Base-by-base conservation (phyloP, 768 basidiomycete genomes). In the Lactifluus piperatus region DNA sequence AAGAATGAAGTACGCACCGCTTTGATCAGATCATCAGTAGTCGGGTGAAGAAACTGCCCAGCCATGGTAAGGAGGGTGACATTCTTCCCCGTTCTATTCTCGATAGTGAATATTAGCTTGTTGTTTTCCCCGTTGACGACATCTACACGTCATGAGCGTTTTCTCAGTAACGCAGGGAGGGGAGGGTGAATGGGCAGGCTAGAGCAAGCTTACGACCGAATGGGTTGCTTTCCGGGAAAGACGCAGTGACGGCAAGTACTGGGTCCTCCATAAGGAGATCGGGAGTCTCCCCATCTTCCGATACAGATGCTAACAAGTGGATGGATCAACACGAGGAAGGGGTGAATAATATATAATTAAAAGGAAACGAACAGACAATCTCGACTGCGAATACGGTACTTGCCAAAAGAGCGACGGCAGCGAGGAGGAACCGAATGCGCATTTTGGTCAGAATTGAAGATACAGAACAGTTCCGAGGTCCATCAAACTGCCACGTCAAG, bases 41-140 rank as follows among this genome's bases (percentile, higher is more conserved):
- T 81, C 5, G 85, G 77, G 64, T 88, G 73, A 62, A 82, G 80
- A 65, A 92, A 74, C 36, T 87, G 84, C 44, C 86, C 89, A 53
- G 80, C 78, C 58, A 88, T 76, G 65, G 72, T 78, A 60, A 82
- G 69, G 18, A 92, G 73, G 2, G 87, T 88, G 50, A 87, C 76
- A 62, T 91, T 88, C 66, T 77, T 78, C 64, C 80, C 80, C 11
- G 86, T 85, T 70, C 81, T 86, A 72, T 90, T 93, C 71, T 90
- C 88, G 13, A 92, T 76, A 27, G 76, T 71, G 50, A 93, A 71
- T 26, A 72, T 72, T 34, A 93, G 73, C 32, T 78, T 73, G 68
- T 91, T 93, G 68, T 79, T 82, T 75, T 90, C 87, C 58, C 90
- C 90, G 65, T 93, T 93, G 32, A 91, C 83, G 50, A 92, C 75